Percentiles rank a stretch among this genome's conserved stretches.
Evolutionary conservation across 2,329 filamentous ascomycete species (phyloP).

Genomic region (Fusarium citri): DNA sequence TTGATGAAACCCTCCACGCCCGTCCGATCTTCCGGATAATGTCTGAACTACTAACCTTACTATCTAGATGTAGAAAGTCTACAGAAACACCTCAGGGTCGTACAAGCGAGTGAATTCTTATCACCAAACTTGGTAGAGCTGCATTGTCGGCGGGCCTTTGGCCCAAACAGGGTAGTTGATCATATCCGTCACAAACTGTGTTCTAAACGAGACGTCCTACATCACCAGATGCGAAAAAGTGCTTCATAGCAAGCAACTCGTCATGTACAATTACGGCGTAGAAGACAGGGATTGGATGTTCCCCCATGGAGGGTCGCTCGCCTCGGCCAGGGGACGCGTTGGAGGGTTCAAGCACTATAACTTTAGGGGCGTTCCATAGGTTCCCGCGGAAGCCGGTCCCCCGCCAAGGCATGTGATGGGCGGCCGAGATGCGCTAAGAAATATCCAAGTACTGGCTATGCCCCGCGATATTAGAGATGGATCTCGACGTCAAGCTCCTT

Average conservation of each 20-base stretch:
- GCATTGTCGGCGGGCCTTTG: conserved; percentile 12
- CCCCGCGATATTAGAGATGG: conserved; percentile 40
- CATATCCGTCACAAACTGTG: neutral
- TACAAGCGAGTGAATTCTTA: neutral
- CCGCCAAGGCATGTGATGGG: conserved; percentile 43
- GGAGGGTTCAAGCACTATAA: conserved; percentile 22
- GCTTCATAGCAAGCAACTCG: conserved; percentile 5
- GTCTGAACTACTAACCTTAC: neutral
- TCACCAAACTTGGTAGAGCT: neutral
- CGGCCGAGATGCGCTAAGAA: conserved; percentile 43
- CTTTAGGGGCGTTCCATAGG: conserved; percentile 19
- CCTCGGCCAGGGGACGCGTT: conserved; percentile 21
- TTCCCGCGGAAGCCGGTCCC: conserved; percentile 27
- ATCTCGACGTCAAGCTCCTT: conserved; percentile 39
- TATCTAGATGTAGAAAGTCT: neutral
- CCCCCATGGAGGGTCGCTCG: conserved; percentile 17
- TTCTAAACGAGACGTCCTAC: neutral
- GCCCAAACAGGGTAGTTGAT: conserved; percentile 15
- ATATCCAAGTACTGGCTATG: conserved; percentile 50
- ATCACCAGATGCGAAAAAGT: conserved; percentile 6
- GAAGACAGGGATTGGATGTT: conserved; percentile 33
- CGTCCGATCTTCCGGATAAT: conserved; percentile 2
- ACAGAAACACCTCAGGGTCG: neutral
- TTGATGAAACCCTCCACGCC: conserved; percentile 20
- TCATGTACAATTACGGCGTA: conserved; percentile 40